Base-by-base conservation (phyloP, 176 grass and related monocot genomes). In the Avena atlantica region DNA sequence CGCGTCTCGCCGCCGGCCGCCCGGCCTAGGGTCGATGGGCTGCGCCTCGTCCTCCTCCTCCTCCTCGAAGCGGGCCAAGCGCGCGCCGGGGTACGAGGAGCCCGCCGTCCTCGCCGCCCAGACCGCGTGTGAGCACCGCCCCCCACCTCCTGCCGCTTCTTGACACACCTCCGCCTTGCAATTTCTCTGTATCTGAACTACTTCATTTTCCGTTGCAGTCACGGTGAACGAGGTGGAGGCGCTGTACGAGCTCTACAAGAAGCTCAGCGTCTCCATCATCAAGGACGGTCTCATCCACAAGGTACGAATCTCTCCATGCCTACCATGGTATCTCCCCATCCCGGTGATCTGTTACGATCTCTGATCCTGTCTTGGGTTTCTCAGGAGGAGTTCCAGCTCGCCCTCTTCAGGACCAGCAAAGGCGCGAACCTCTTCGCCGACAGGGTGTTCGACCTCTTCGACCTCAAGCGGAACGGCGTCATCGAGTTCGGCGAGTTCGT, bases 221-320 rank as follows among this genome's bases (percentile, higher is more conserved):
- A 85, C 92, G 12, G 92, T 91, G 76, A 92, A 82, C 83, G 94
- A 94, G 76, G 88, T 97, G 79, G 92, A 92, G 89, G 92, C 94
- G 29, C 83, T 97, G 72, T 83, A 85, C 80, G 92, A 97, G 83
- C 82, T 97, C 11, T 97, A 90, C 73, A 94, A 80, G 78, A 94
- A 87, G 82, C 67, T 97, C 80, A 94, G 94, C 86, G 89, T 29
- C 62, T 97, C 90, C 78, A 94, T 97, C 70, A 12, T 90, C 80
- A 92, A 97, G n/a, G 94, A 97, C 76, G 92, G 90, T 0, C 90
- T 97, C 75, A 94, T 97, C 62, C 92, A 97, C 92, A 97, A 94
- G 95, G 95, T 93, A 8, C 1, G n/a, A n/a, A n/a, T n/a, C n/a
- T n/a, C n/a, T n/a, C n/a, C n/a, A n/a, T n/a, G n/a, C n/a, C n/a